A percentile compares a stretch with the other conserved stretches of the same genome.
Evolutionary conservation across 1,284 basidiomycete species (phyloP).

Genomic region (Crepidotus sp.): DNA sequence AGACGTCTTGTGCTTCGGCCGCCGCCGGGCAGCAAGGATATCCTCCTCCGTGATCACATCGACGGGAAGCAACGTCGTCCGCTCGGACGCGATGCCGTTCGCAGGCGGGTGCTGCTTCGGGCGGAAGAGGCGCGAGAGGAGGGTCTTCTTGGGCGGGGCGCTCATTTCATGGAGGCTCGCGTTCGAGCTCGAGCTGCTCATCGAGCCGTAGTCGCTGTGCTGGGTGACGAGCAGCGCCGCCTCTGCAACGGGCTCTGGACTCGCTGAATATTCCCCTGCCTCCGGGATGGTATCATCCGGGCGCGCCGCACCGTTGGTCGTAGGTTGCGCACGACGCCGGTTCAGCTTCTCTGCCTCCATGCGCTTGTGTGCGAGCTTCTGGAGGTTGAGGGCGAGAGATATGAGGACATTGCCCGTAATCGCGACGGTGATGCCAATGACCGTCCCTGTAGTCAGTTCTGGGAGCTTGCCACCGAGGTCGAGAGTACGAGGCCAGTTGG

Average conservation of each 20-base stretch:
- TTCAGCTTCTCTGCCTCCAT: slow-evolving; percentile 37
- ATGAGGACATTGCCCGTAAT: slow-evolving; percentile 80
- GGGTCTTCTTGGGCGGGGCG: slow-evolving; percentile 13
- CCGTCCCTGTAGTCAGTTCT: slow-evolving; percentile 46
- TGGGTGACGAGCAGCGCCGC: slow-evolving; percentile 2
- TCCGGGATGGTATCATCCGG: slow-evolving; percentile 9
- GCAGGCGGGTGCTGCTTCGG: slow-evolving; percentile 1
- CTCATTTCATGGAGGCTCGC: neutral
- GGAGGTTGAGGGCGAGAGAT: slow-evolving; percentile 81
- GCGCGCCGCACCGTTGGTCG: slow-evolving; percentile 5
- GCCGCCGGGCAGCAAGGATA: neutral
- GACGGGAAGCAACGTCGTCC: slow-evolving; percentile 15
- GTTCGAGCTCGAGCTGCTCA: slow-evolving; percentile 3
- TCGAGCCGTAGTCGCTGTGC: slow-evolving; percentile 14
- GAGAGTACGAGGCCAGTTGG: neutral
- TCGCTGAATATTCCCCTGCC: neutral
- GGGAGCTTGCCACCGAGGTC: slow-evolving; percentile 33
- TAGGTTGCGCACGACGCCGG: neutral
- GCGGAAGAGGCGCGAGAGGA: slow-evolving; percentile 12
- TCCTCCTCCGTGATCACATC: slow-evolving; percentile 17
- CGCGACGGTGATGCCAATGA: slow-evolving; percentile 79
- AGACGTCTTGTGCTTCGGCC: slow-evolving; percentile 4
- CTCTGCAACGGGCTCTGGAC: slow-evolving; percentile 1
- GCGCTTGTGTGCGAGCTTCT: slow-evolving; percentile 84
- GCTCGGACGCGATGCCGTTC: slow-evolving; percentile 8